Percentiles rank a stretch among this genome's conserved stretches.
Conservation (phyloP, 2,329 filamentous ascomycete species). For the Cadophora sp. region DNA sequence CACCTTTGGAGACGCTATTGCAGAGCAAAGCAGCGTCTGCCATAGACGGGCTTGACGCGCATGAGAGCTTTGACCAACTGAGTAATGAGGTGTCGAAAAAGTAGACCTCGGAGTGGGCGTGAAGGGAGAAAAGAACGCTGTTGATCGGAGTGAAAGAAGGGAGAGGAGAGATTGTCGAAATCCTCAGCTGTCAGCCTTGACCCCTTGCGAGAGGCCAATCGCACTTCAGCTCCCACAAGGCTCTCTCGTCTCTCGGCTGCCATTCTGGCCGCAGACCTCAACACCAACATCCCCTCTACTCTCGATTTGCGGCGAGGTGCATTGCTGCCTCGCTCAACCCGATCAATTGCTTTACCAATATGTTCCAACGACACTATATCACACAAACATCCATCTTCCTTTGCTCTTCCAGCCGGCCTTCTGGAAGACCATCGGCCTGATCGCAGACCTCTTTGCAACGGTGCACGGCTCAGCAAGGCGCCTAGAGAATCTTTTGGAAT, state of each 20-base stretch:
- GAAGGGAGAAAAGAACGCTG: background rate
- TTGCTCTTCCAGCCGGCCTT: constrained; percentile 36
- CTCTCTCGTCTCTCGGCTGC: constrained; percentile 15
- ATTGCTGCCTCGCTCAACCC: constrained; percentile 11
- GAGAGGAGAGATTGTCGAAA: background rate
- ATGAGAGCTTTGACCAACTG: background rate
- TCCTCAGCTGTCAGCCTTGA: constrained; percentile 23
- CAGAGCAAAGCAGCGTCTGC: background rate
- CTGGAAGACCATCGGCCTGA: constrained; percentile 31
- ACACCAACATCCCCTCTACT: constrained; percentile 15
- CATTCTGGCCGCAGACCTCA: constrained; percentile 9
- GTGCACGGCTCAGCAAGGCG: constrained; percentile 26
- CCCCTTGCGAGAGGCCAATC: constrained; percentile 11
- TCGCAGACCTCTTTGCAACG: constrained; percentile 27
- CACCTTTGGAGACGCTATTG: background rate
- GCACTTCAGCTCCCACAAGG: constrained; percentile 19
- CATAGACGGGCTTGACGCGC: constrained; percentile 1
- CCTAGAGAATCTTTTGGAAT: constrained; percentile 32
- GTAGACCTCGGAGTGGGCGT: background rate
- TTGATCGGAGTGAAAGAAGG: background rate
- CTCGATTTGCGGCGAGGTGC: constrained; percentile 26
- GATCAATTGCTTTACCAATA: constrained; percentile 11
- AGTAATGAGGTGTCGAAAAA: background rate
- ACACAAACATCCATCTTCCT: constrained; percentile 23
- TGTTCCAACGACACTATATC: constrained; percentile 27